phyloP scores from a whole-genome alignment of 2,329 filamentous ascomycete species.

The Bipolaris cookei region DNA sequence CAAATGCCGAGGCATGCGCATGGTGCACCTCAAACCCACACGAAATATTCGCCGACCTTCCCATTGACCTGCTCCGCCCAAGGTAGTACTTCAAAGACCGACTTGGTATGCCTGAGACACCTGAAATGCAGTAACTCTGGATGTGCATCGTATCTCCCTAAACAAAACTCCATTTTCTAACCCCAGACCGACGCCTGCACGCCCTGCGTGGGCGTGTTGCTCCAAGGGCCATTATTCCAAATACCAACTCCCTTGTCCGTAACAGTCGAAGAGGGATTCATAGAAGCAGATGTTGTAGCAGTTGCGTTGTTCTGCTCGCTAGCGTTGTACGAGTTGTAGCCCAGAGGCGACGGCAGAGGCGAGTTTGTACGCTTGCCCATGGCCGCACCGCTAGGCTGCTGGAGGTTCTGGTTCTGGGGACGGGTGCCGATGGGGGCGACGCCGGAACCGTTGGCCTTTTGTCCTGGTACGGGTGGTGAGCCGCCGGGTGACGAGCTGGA shows the following conservation, averaged over 20 bases:
- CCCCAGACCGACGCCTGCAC: slow-evolving; percentile 96
- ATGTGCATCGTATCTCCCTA: slow-evolving; percentile 49
- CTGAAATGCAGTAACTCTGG: slow-evolving; percentile 53
- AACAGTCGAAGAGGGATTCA: slow-evolving; percentile 61
- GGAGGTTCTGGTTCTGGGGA: slow-evolving; percentile 66
- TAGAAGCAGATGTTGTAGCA: slow-evolving; percentile 58
- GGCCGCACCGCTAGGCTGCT: slow-evolving; percentile 63
- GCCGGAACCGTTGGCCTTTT: slow-evolving; percentile 65
- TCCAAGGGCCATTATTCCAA: slow-evolving; percentile 88
- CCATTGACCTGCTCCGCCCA: slow-evolving; percentile 35
- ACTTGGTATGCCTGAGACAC: slow-evolving; percentile 50
- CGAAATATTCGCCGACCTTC: slow-evolving; percentile 45
- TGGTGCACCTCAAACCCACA: slow-evolving; percentile 39
- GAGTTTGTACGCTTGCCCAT: slow-evolving; percentile 85
- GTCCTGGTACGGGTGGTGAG: slow-evolving; percentile 74
- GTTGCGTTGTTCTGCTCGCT: slow-evolving; percentile 58
- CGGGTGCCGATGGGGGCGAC: slow-evolving; percentile 95
- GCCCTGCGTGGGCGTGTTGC: slow-evolving; percentile 70
- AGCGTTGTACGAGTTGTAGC: slow-evolving; percentile 66
- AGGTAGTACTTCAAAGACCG: slow-evolving; percentile 42
- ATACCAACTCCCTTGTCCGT: slow-evolving; percentile 55
- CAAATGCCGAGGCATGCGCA: slow-evolving; percentile 40
- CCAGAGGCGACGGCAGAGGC: slow-evolving; percentile 86
- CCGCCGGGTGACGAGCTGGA: slow-evolving; percentile 85
- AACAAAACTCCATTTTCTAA: slow-evolving; percentile 56